phyloP scores from a whole-genome alignment of 257 asterid genomes.

The Ballota nigra region DNA sequence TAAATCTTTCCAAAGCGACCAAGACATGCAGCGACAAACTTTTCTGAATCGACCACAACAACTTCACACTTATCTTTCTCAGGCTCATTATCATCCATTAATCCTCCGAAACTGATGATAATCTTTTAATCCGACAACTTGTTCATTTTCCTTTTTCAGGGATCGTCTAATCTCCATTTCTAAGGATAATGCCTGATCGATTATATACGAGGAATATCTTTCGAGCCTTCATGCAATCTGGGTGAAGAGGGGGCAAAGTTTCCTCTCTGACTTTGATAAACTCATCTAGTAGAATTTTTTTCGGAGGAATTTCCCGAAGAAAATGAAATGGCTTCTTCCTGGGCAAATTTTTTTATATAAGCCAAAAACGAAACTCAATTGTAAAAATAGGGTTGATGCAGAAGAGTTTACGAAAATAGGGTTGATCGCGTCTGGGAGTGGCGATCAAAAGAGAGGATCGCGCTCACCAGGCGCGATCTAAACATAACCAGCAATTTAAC shows the following conservation, averaged over 20 bases:
- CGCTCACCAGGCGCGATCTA: no score
- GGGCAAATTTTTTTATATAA: no score
- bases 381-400: no score
- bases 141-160: no score
- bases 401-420: no score
- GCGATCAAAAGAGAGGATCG: no score
- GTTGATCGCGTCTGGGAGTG: no score
- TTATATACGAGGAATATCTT: not conserved
- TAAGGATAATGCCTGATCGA: not conserved
- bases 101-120: no score
- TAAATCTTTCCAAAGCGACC: not conserved
- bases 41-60: not conserved
- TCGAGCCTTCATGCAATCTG: not conserved
- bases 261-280: not conserved
- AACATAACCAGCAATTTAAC: no score
- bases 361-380: no score
- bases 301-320: not conserved
- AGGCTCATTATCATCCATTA: not conserved
- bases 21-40: not conserved
- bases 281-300: not conserved
- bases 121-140: not conserved
- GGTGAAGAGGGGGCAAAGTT: not conserved
- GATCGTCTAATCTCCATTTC: not conserved
- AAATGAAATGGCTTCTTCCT: not conserved
- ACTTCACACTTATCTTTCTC: not conserved